phyloP scores from a whole-genome alignment of 108 stramenopile species.

The Schizochytrium sp. region DNA sequence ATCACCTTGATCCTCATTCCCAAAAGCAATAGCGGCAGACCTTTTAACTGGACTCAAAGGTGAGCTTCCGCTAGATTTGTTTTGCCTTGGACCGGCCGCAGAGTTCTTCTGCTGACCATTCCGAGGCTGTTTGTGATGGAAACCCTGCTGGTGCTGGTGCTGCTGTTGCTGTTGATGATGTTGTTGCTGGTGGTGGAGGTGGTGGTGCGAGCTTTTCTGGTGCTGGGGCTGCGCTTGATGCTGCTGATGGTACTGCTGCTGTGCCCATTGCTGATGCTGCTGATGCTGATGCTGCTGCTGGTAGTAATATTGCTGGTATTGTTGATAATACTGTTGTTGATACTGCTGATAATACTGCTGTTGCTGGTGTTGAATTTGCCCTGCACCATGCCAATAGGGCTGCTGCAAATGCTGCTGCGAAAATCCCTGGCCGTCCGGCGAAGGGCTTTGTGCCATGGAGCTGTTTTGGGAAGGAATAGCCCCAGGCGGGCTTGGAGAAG shows the following conservation, averaged over 20 bases:
- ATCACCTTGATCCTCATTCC: no score
- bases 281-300: neutral
- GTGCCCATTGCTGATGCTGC: neutral
- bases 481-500: no score
- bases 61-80: no score
- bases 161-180: slow-evolving; percentile 28
- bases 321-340: neutral
- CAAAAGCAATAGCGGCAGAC: no score
- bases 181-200: neutral
- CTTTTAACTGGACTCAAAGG: no score
- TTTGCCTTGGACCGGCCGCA: no score
- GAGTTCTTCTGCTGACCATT: no score
- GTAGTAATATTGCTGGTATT: neutral
- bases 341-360: neutral
- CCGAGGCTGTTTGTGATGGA: neutral
- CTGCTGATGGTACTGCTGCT: neutral
- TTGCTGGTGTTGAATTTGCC: neutral
- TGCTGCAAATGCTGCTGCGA: neutral
- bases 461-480: no score
- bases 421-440: neutral
- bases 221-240: neutral
- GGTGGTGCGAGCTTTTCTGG: neutral
- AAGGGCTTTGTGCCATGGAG: no score
- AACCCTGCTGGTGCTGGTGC: neutral
- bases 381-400: neutral